phyloP scores from a whole-genome alignment of 352 stramenopile genomes.

The Globisporangium abappressorium region DNA sequence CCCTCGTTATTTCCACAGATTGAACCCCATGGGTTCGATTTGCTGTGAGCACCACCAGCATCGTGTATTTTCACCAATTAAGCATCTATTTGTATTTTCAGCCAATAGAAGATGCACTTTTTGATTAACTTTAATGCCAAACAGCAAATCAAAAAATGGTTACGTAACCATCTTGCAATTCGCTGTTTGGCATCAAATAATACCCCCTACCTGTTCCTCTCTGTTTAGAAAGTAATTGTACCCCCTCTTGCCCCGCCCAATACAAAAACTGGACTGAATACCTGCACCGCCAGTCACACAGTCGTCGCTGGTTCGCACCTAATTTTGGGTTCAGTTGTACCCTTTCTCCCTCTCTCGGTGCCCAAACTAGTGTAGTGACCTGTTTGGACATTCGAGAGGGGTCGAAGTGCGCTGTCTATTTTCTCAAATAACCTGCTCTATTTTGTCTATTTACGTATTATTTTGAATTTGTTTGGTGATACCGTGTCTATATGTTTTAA shows the following conservation, averaged over 20 bases:
- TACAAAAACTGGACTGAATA: constrained; percentile 1
- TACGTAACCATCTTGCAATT: not conserved
- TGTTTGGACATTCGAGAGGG: constrained; percentile 9
- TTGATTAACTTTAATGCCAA: not conserved
- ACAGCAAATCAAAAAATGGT: not conserved
- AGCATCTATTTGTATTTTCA: not conserved
- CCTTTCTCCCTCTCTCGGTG: not conserved
- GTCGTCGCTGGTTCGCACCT: not conserved
- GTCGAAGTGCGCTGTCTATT: not conserved
- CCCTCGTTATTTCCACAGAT: too few species aligned
- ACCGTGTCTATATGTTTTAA: not conserved
- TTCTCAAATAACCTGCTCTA: not conserved
- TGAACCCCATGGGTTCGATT: not conserved
- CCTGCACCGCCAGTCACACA: not conserved
- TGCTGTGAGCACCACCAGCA: not conserved
- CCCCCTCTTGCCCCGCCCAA: not conserved
- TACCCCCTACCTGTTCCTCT: not conserved
- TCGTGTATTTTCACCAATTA: not conserved
- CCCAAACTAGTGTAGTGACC: not conserved
- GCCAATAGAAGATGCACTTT: not conserved
- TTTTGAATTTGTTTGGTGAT: too few species aligned
- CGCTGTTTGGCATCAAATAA: not conserved
- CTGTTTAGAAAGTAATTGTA: not conserved
- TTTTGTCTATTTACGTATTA: too few species aligned
- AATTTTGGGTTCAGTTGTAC: not conserved